Base-by-base conservation (phyloP, 1,284 basidiomycete genomes). In the Serendipita sp. region DNA sequence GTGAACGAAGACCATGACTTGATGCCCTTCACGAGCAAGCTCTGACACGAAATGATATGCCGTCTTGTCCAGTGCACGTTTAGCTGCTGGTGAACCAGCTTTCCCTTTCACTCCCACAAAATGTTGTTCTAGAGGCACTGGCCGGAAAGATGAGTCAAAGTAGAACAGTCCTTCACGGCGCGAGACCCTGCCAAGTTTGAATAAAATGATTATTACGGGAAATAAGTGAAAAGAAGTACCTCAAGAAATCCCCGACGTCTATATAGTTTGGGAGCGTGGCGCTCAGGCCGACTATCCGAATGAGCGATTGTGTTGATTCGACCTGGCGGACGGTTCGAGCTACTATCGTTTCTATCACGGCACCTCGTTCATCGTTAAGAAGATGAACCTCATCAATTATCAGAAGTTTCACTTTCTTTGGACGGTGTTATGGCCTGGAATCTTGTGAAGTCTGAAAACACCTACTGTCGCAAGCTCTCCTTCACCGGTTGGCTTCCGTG, bases 1-100 rank as follows among this genome's bases (percentile, higher is more conserved):
- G 72, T 99, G 96, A 8, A 99, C 96, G 70, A 99, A 99, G 0
- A 99, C 93, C 95, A 99, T 99, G 64, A 98, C 93, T 73, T 99
- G 96, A 73, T 99, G 96, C 0, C 93, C 94, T 69, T 86, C 82
- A 60, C 76, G 79, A 13, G 96, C 88, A 6, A 96, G 77, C 53
- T 89, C 86, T 0, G 85, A 81, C 6, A 94, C 90, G 74, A 97
- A 98, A 69, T 96, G 82, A 70, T 90, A 99, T 1, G 91, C 86
- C 30, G 93, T 92, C 41, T 80, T 79, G 72, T 99, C 96, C 63
- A 99, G 79, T 69, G 95, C 96, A 68, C 84, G 88, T 66, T 84
- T 87, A n/a, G 88, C 84, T 42, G 80, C 79, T 0, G 76, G 70
- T 64, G 86, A 89, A 53, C 88, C 84, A 0, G 88, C 77, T 73